Evolutionary conservation across 768 basidiomycete genomes (phyloP).

Genomic region (Trametes gibbosa): DNA sequence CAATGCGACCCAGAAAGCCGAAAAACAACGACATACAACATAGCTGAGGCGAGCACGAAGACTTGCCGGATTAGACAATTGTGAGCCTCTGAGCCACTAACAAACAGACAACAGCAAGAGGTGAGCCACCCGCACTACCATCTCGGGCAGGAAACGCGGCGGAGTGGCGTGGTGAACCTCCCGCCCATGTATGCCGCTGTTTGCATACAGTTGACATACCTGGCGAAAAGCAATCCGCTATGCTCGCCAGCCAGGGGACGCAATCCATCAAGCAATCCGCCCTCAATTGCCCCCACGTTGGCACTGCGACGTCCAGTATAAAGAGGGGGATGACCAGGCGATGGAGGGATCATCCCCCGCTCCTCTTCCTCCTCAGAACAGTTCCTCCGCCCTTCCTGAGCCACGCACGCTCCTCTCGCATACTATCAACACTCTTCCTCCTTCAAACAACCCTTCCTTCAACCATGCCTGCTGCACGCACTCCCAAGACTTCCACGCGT

Average conservation of each 20-base stretch:
- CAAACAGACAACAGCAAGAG: slow-evolving; percentile 11
- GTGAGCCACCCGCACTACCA: slow-evolving; percentile 15
- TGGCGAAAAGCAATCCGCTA: slow-evolving; percentile 20
- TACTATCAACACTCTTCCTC: neutral
- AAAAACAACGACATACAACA: slow-evolving; percentile 3
- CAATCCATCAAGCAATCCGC: slow-evolving; percentile 17
- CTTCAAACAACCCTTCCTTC: neutral
- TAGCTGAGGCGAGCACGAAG: neutral
- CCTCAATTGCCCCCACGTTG: neutral
- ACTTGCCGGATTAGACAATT: neutral
- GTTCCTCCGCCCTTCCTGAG: slow-evolving; percentile 1
- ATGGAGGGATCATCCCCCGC: neutral
- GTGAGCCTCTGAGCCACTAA: slow-evolving; percentile 10
- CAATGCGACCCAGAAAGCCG: neutral
- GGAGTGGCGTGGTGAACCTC: slow-evolving; percentile 9
- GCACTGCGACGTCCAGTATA: slow-evolving; percentile 1
- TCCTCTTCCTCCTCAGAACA: neutral
- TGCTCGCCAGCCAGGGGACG: neutral
- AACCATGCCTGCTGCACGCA: neutral
- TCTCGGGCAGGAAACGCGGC: slow-evolving; percentile 12
- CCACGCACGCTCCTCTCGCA: slow-evolving; percentile 2
- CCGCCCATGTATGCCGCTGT: slow-evolving; percentile 10
- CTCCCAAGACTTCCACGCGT: neutral
- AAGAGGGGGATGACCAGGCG: neutral
- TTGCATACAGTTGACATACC: slow-evolving; percentile 10